Evolutionary conservation across 192 early-diverging fungal genomes (phyloP).

Genomic region (Haplosporangium gracile): DNA sequence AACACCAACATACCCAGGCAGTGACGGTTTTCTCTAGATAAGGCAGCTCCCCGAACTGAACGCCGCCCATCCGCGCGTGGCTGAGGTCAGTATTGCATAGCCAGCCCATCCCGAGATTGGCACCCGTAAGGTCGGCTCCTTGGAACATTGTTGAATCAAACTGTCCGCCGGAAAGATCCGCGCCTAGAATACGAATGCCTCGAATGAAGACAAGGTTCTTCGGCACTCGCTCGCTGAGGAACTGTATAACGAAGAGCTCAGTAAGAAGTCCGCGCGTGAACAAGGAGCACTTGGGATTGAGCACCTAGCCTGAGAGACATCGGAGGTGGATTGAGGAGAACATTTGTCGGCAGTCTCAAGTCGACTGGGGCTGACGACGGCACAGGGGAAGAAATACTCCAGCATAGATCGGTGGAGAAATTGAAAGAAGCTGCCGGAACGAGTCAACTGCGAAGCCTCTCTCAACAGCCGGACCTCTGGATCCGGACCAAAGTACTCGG

Average conservation of each 20-base stretch:
- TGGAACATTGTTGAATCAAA: conserved; percentile 3
- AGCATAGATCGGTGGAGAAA: neutral
- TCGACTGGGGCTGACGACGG: neutral
- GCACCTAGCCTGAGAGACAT: too few relatives aligned
- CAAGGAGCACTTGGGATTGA: neutral
- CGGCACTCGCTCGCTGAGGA: neutral
- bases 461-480: neutral
- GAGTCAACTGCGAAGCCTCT: neutral
- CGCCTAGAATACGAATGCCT: neutral
- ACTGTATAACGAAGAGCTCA: neutral
- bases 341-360: too few relatives aligned
- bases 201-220: neutral
- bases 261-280: neutral
- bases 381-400: neutral
- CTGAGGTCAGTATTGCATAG: neutral
- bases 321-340: neutral
- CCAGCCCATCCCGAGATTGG: neutral
- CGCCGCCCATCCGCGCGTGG: neutral
- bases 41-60: neutral
- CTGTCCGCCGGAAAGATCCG: neutral
- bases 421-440: neutral
- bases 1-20: neutral
- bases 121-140: neutral
- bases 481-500: neutral
- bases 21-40: neutral